These are phyloP conservation scores for Magnusiomyces sp. DNA, from an alignment of 1,139 yeast species.

Conservation along the genomic window DNA sequence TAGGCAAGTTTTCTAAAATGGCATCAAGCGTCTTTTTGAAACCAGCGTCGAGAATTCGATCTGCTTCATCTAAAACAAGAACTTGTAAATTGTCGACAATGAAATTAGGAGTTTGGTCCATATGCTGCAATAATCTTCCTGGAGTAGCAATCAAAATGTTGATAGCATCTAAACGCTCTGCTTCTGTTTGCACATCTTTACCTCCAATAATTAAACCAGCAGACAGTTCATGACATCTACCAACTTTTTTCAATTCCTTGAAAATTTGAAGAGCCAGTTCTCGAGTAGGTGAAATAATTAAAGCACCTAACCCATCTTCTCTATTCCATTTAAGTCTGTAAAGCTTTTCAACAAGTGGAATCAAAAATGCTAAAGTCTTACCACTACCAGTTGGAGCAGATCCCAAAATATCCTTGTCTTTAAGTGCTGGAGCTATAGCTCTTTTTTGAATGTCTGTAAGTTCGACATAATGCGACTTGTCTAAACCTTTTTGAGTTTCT, in stretches of 20 bases:
- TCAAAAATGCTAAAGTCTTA: constrained; percentile 81
- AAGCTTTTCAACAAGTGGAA: constrained; percentile 73
- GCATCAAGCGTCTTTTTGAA: constrained; percentile 83
- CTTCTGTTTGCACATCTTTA: constrained; percentile 80
- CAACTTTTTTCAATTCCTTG: constrained; percentile 80
- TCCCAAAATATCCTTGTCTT: constrained; percentile 78
- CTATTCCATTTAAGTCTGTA: constrained; percentile 75
- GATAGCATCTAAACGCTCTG: constrained; percentile 73
- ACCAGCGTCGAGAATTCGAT: constrained; percentile 94
- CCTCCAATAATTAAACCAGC: constrained; percentile 98
- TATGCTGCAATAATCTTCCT: constrained; percentile 86
- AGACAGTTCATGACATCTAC: constrained; percentile 68
- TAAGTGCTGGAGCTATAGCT: constrained; percentile 67
- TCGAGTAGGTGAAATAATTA: constrained; percentile 87
- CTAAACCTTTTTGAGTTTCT: constrained; percentile 61
- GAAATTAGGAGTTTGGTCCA: constrained; percentile 87
- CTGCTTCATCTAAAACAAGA: constrained; percentile 91
- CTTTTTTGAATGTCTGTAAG: constrained; percentile 82
- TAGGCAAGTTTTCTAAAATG: constrained; percentile 72
- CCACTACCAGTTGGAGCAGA: constrained; percentile 98
- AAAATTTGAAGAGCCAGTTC: constrained; percentile 92
- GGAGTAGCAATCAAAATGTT: constrained; percentile 94
- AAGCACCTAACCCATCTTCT: constrained; percentile 86
- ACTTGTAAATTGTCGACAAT: constrained; percentile 73
- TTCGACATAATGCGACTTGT: constrained; percentile 54